phyloP scores from a whole-genome alignment of 148 eudicot genomes.

The Chenopodium quinoa region DNA sequence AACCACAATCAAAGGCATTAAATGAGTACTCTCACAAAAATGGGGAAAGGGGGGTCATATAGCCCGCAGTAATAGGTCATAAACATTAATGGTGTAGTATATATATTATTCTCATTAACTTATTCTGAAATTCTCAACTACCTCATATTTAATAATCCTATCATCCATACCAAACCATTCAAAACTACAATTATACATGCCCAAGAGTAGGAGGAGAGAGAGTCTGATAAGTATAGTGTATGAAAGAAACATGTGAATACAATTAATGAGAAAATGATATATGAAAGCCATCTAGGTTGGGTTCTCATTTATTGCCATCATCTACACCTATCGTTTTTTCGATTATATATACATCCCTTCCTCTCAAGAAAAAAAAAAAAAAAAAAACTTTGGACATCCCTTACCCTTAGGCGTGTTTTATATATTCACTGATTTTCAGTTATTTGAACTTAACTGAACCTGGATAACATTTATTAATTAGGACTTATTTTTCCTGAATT shows the following conservation, averaged over 20 bases:
- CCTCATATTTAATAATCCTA: slow-evolving; percentile 21
- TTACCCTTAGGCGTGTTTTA: no score
- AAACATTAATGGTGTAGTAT: slow-evolving; percentile 7
- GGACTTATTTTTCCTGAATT: no score
- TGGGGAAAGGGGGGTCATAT: neutral
- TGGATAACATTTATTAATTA: no score
- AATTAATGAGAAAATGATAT: slow-evolving; percentile 28
- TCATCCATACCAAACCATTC: slow-evolving; percentile 6
- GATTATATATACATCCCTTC: no score
- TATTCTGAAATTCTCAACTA: slow-evolving; percentile 21
- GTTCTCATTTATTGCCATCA: slow-evolving; percentile 11
- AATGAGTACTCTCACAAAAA: slow-evolving; percentile 4
- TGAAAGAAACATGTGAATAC: slow-evolving; percentile 42
- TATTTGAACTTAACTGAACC: no score
- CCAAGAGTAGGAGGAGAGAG: neutral
- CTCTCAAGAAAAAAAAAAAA: no score
- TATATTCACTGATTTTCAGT: no score
- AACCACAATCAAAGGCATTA: slow-evolving; percentile 5
- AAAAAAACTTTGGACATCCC: no score
- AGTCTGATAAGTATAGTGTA: neutral
- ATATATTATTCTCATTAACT: neutral
- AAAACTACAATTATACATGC: neutral
- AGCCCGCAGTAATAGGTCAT: neutral
- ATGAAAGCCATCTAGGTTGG: neutral
- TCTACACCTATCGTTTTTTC: neutral